phyloP scores from a whole-genome alignment of 805 yeast genomes.

The Tetrapisispora pingtungensis region DNA sequence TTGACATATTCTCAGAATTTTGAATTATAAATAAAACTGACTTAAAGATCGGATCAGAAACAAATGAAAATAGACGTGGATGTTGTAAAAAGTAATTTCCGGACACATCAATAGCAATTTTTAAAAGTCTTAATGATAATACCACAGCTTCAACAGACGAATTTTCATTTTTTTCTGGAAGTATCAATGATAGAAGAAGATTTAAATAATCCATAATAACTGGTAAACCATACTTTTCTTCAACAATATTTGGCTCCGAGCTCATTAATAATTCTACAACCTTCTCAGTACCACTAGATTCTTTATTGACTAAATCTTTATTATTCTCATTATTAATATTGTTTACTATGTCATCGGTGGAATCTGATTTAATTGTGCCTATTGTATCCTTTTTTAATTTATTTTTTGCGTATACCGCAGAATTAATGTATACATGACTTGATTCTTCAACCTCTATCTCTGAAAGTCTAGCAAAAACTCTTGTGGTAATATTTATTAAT shows the following conservation, averaged over 20 bases:
- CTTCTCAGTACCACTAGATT: neutral
- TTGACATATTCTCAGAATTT: constrained; percentile 51
- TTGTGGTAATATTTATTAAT: constrained; percentile 56
- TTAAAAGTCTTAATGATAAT: constrained; percentile 63
- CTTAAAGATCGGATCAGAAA: constrained; percentile 71
- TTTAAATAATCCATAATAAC: constrained; percentile 69
- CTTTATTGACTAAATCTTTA: neutral
- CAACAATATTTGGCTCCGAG: constrained; percentile 4
- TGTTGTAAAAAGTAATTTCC: constrained; percentile 52
- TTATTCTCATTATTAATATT: neutral
- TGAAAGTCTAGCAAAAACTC: constrained; percentile 53
- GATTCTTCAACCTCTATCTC: constrained; percentile 18
- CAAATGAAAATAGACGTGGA: constrained; percentile 52
- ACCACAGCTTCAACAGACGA: constrained; percentile 77
- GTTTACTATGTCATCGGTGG: neutral
- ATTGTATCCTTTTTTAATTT: constrained; percentile 15
- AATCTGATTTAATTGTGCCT: constrained; percentile 6
- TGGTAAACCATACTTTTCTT: constrained; percentile 51
- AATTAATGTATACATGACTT: constrained; percentile 12
- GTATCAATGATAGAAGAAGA: constrained; percentile 66
- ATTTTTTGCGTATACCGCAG: constrained; percentile 15
- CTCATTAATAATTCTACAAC: constrained; percentile 1
- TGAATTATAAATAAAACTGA: constrained; percentile 72
- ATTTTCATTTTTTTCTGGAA: constrained; percentile 70
- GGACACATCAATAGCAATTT: constrained; percentile 69